Evolutionary conservation across 208 protist genomes (phyloP).

Genomic region (Trypanosoma rangeli): DNA sequence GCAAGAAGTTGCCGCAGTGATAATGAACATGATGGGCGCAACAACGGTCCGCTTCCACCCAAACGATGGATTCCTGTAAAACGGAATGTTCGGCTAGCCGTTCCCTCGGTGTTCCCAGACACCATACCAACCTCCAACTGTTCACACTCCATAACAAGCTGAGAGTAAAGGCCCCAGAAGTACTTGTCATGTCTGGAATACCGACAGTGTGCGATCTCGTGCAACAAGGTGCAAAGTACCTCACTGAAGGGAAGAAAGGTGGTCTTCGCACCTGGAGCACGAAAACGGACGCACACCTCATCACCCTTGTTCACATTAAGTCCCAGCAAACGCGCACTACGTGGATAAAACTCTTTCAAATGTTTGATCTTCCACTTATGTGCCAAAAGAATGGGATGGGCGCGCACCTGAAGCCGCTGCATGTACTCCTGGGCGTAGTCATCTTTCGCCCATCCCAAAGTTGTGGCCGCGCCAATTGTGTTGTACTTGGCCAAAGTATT

Average conservation of each 20-base stretch:
- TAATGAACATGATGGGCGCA: not conserved
- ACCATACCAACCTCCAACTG: constrained; percentile 54
- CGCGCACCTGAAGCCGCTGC: constrained; percentile 53
- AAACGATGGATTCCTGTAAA: constrained; percentile 16
- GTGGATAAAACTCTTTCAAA: constrained; percentile 88
- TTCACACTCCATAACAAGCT: constrained; percentile 78
- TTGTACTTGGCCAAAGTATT: not conserved
- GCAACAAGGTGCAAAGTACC: constrained; percentile 83
- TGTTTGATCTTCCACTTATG: constrained; percentile 62
- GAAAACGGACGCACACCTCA: constrained; percentile 83
- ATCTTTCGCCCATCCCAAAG: constrained; percentile 65
- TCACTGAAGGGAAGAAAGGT: constrained; percentile 85
- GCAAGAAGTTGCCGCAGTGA: constrained; percentile 18
- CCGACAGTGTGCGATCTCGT: constrained; percentile 87
- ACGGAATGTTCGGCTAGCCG: not conserved
- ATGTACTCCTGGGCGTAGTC: constrained; percentile 67
- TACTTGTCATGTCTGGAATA: constrained; percentile 57
- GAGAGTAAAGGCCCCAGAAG: constrained; percentile 80
- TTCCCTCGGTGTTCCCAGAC: constrained; percentile 27
- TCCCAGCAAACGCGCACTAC: constrained; percentile 64
- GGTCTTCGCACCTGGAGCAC: constrained; percentile 51
- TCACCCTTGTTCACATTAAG: constrained; percentile 82
- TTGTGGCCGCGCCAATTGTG: constrained; percentile 44
- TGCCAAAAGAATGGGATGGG: constrained; percentile 40
- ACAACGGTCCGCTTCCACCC: constrained; percentile 1